These are phyloP conservation scores for Hericium alpestre DNA, from an alignment of 768 basidiomycete genomes.

Conservation along the genomic window DNA sequence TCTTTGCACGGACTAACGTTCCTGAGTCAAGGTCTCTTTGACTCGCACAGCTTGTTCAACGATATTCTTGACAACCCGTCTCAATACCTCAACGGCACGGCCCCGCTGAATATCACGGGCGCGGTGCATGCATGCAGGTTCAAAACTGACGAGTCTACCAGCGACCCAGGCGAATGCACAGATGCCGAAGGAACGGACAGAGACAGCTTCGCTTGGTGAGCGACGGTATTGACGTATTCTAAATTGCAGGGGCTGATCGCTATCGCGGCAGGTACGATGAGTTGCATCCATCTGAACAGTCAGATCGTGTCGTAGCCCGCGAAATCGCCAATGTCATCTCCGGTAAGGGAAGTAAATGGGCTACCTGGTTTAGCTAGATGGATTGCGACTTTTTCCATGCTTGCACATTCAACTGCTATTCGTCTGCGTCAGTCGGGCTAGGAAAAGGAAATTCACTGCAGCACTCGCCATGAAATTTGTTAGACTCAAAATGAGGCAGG, in stretches of 20 bases:
- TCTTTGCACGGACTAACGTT: not conserved
- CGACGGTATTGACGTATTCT: too few relatives aligned
- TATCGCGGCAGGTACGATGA: slow-evolving; percentile 34
- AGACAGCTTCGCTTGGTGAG: slow-evolving; percentile 56
- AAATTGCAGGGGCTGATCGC: not conserved
- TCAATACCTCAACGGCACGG: not conserved
- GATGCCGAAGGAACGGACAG: slow-evolving; percentile 30
- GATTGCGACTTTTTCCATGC: too few relatives aligned
- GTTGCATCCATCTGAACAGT: slow-evolving; percentile 51
- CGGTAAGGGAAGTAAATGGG: slow-evolving; percentile 34
- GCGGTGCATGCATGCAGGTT: slow-evolving; percentile 39
- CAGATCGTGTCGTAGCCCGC: slow-evolving; percentile 40
- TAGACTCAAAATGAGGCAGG: too few relatives aligned
- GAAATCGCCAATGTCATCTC: slow-evolving; percentile 38
- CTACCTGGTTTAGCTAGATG: slow-evolving; percentile 37
- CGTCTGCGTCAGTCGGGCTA: too few relatives aligned
- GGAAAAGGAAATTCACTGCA: too few relatives aligned
- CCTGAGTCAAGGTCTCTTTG: slow-evolving; percentile 14
- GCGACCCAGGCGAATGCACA: slow-evolving; percentile 23
- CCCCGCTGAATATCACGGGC: slow-evolving; percentile 26
- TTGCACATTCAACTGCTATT: too few relatives aligned
- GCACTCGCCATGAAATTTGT: too few relatives aligned
- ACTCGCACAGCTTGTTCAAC: not conserved
- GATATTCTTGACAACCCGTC: not conserved
- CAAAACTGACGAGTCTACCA: slow-evolving; percentile 21